Percentiles rank a stretch among this genome's conserved stretches.
phyloP scores from a whole-genome alignment of 495 filamentous ascomycete species.

The Glarea lozoyensis region DNA sequence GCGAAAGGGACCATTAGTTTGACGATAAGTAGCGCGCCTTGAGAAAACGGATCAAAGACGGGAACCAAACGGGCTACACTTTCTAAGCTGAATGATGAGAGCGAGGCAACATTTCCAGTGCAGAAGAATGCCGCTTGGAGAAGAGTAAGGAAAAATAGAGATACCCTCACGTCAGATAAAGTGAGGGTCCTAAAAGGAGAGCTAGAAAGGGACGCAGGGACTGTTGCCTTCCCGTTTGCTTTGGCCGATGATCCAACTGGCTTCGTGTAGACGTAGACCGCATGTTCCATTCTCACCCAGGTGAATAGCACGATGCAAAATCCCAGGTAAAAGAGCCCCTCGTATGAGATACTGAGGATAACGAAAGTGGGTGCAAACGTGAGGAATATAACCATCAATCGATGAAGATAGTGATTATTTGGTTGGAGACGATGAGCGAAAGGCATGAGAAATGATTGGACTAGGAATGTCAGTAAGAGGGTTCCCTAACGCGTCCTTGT shows the following conservation, averaged over 20 bases:
- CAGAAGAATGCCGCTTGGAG: constrained; percentile 95
- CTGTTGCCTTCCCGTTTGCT: constrained; percentile 17
- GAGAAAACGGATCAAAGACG: constrained; percentile 87
- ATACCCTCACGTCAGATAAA: constrained; percentile 74
- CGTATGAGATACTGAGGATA: constrained; percentile 95
- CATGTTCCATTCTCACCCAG: constrained; percentile 88
- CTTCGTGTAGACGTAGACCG: constrained; percentile 48
- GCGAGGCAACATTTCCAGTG: constrained; percentile 90
- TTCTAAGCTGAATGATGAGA: constrained; percentile 92
- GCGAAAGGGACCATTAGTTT: constrained; percentile 94
- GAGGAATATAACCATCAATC: constrained; percentile 82
- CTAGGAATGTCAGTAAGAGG: constrained; percentile 30
- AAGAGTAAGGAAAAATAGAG: constrained; percentile 90
- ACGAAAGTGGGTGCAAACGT: constrained; percentile 92
- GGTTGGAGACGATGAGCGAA: constrained; percentile 73
- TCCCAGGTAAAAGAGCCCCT: constrained; percentile 90
- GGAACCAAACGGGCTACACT: constrained; percentile 87
- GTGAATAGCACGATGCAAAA: constrained; percentile 77
- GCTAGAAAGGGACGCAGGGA: constrained; percentile 12
- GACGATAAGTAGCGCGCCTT: constrained; percentile 77
- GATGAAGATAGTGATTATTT: constrained; percentile 83
- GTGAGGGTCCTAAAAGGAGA: constrained; percentile 38
- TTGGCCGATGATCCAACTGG: constrained; percentile 11
- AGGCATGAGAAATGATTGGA: constrained; percentile 69
- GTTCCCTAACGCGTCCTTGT: not conserved